Evolutionary conservation across 78 protist species (phyloP), one percentile per base, ranked within the genome.

Genomic region (Thecamonas trahens): DNA sequence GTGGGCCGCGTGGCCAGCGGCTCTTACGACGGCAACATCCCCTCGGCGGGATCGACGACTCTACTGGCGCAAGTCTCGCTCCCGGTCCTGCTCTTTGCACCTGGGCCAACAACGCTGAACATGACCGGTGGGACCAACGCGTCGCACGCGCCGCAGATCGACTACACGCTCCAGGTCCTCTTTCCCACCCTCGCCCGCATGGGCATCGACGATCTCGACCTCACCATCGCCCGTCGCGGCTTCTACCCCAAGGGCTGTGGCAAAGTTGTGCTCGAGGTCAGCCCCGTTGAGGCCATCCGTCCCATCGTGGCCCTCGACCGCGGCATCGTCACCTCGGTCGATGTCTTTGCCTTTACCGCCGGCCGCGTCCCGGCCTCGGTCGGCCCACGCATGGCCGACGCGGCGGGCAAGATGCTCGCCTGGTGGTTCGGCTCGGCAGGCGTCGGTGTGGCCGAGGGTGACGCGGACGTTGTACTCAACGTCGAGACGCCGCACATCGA

Each of bases 111-210:
- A 28, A 54, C 39, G n/a, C 20, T 79, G 70, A 49, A 17, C 24
- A 34, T 79, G 14, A 74, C 72, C 32, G 89, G 89, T n/a, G 89
- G 89, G 1, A 79, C 89, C n/a, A 74, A 78, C 35, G 77, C 52
- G 24, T 67, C 55, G 50, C 62, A 61, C 15, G 32, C 85, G 11
- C 89, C 89, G n/a, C 57, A 50, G 0, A 74, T 52, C 0, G 86
- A 80, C 35, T 80, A 77, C n/a, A 29, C 67, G 1, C 17, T 29
- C 15, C 54, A 61, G n/a, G 84, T 83, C 18, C 68, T 83, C 38
- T 18, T 50, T 6, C 89, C 89, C n/a, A 58, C 49, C 9, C 64
- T 67, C 42, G 65, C 45, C 6, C 24, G 18, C 45, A 50, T 79
- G 26, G 85, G 85, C 32, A 13, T 79, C 24, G 20, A 79, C 15